Evolutionary conservation across 2,329 filamentous ascomycete genomes (phyloP).

Genomic region (Colletotrichum agaves): DNA sequence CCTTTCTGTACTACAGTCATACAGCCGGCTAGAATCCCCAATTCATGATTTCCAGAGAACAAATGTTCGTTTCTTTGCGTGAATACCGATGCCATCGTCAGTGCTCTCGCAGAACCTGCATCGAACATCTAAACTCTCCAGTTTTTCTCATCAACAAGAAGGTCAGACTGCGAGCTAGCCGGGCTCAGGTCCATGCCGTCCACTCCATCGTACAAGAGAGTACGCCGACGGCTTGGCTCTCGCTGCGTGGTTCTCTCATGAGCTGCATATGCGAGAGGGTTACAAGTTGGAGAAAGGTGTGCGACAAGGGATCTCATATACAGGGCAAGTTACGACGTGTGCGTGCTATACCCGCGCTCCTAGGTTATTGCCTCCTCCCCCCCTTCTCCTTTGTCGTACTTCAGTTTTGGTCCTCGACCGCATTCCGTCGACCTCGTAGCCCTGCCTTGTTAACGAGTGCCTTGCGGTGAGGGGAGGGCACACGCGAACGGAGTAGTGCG

Average conservation of each 20-base stretch:
- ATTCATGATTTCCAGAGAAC: background rate
- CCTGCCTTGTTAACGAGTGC: background rate
- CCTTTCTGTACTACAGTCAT: background rate
- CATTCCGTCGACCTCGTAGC: background rate
- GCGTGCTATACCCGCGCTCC: background rate
- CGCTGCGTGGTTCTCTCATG: background rate
- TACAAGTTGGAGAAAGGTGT: background rate
- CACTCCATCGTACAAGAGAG: background rate
- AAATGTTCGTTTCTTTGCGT: too few relatives aligned
- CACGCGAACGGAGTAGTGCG: too few relatives aligned
- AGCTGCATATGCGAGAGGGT: slow-evolving; percentile 15
- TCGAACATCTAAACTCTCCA: too few relatives aligned
- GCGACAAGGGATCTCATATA: slow-evolving; percentile 1
- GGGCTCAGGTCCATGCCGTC: background rate
- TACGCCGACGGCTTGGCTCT: background rate
- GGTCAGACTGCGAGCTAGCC: background rate
- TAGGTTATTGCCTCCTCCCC: background rate
- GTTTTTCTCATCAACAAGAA: background rate
- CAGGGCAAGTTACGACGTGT: slow-evolving; percentile 10
- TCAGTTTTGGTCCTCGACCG: background rate
- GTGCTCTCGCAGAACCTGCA: too few relatives aligned
- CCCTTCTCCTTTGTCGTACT: background rate
- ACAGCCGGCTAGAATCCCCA: background rate
- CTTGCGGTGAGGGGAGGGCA: background rate
- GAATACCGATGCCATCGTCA: too few relatives aligned